Conservation (phyloP, 495 filamentous ascomycete genomes). For the Penicillium fimorum region DNA sequence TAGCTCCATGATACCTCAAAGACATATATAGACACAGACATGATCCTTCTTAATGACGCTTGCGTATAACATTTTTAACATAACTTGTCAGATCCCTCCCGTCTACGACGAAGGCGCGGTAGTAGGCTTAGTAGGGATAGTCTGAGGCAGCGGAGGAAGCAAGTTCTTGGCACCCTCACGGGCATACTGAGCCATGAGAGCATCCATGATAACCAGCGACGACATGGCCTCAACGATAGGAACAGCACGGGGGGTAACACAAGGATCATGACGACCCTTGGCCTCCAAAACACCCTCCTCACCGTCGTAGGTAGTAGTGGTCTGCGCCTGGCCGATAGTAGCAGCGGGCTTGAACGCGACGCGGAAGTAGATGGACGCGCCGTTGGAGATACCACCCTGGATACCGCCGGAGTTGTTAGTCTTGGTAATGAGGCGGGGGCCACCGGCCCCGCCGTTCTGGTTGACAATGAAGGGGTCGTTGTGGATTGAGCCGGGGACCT, state of each 20-base stretch:
- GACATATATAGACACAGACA: neutral
- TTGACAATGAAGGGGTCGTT: slow-evolving; percentile 84
- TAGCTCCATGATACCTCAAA: slow-evolving; percentile 10
- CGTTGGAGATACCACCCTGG: slow-evolving; percentile 96
- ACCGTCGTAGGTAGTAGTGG: slow-evolving; percentile 76
- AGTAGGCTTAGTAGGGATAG: slow-evolving; percentile 36
- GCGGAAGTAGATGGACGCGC: slow-evolving; percentile 91
- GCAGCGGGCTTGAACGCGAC: slow-evolving; percentile 95
- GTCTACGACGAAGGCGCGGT: slow-evolving; percentile 18
- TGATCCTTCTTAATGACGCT: slow-evolving; percentile 5
- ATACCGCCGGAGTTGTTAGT: slow-evolving; percentile 97
- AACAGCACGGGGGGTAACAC: slow-evolving; percentile 89
- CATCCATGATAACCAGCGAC: slow-evolving; percentile 85
- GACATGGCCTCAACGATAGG: slow-evolving; percentile 98
- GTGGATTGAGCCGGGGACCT: slow-evolving; percentile 85
- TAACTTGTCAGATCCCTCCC: neutral
- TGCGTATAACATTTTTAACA: slow-evolving; percentile 7
- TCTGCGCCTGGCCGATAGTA: slow-evolving; percentile 90
- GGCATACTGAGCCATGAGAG: slow-evolving; percentile 82
- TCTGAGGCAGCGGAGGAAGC: slow-evolving; percentile 41
- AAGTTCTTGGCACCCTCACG: slow-evolving; percentile 50
- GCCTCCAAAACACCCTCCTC: slow-evolving; percentile 78
- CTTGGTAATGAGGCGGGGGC: slow-evolving; percentile 69
- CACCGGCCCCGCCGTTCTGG: slow-evolving; percentile 35
- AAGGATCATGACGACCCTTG: slow-evolving; percentile 95